Percentiles rank a stretch among this genome's conserved stretches.
phyloP scores from a whole-genome alignment of 2,329 filamentous ascomycete species.

The Fusarium nanum region DNA sequence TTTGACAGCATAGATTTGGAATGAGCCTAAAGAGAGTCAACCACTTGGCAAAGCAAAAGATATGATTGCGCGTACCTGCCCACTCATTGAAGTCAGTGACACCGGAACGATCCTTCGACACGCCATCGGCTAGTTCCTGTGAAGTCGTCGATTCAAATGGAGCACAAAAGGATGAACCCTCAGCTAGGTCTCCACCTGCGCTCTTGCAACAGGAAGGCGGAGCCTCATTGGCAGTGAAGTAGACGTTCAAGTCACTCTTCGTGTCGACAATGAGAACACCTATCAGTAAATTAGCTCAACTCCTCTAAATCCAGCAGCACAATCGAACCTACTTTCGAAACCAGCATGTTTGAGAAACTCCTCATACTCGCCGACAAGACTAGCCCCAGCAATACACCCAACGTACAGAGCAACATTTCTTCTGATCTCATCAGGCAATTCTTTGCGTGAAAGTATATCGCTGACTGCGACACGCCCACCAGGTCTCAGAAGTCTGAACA shows the following conservation, averaged over 20 bases:
- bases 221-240: not conserved
- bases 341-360: slow-evolving; percentile 62
- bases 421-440: slow-evolving; percentile 61
- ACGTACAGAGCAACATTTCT: slow-evolving; percentile 65
- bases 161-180: not conserved
- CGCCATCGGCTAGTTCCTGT: accelerated
- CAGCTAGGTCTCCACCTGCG: accelerated
- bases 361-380: slow-evolving; percentile 63
- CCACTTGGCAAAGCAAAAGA: accelerated
- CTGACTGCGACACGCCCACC: slow-evolving; percentile 69
- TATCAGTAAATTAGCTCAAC: accelerated
- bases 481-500: slow-evolving; percentile 66
- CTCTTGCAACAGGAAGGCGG: not conserved
- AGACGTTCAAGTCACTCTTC: not conserved
- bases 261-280: not conserved
- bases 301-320: accelerated
- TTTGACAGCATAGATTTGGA: not conserved
- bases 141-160: accelerated
- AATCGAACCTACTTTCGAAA: slow-evolving; percentile 56
- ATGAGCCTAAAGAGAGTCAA: not conserved
- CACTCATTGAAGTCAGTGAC: not conserved
- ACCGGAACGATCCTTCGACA: accelerated
- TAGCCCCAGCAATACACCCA: slow-evolving; percentile 70
- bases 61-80: not conserved
- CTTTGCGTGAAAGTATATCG: slow-evolving; percentile 65